These are phyloP conservation scores for Oidiodendron maius DNA, from an alignment of 495 filamentous ascomycete genomes.

Conservation along the genomic window DNA sequence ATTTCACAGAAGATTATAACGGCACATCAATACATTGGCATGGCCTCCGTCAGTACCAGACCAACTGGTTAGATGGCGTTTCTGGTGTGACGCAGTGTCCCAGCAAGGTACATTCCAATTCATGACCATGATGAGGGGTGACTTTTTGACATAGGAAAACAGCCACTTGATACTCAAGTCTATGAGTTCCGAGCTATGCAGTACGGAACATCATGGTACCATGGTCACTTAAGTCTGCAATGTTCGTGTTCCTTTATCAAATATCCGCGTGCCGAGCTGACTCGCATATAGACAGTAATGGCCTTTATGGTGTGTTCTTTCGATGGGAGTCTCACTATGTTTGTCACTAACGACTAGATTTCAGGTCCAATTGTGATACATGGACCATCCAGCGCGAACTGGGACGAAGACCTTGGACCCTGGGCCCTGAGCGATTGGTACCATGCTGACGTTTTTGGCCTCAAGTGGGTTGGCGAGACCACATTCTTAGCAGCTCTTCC, in stretches of 20 bases:
- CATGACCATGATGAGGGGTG: no score
- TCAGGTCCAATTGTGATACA: neutral
- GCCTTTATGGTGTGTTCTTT: conserved; percentile 21
- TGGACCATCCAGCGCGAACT: conserved; percentile 24
- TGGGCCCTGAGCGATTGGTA: conserved; percentile 2
- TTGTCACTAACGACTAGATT: no score
- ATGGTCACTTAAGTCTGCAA: conserved; percentile 51
- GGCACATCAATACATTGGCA: conserved; percentile 41
- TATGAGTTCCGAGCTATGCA: conserved; percentile 42
- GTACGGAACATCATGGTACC: conserved; percentile 59
- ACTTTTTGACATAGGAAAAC: no score
- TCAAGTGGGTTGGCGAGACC: neutral
- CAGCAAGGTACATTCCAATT: conserved; percentile 7
- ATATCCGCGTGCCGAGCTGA: neutral
- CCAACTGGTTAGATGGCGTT: conserved; percentile 29
- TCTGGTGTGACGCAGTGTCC: conserved; percentile 39
- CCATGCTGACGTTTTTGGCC: neutral
- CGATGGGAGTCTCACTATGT: no score
- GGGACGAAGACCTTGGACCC: conserved; percentile 24
- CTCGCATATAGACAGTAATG: conserved; percentile 27
- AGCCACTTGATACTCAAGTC: conserved; percentile 32
- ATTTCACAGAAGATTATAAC: conserved; percentile 16
- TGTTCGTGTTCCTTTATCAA: conserved; percentile 5
- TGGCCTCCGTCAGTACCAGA: conserved; percentile 27
- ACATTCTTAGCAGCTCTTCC: neutral